These are phyloP conservation scores for Fusarium brachygibbosum DNA, from an alignment of 2,329 filamentous ascomycete species.

Conservation along the genomic window DNA sequence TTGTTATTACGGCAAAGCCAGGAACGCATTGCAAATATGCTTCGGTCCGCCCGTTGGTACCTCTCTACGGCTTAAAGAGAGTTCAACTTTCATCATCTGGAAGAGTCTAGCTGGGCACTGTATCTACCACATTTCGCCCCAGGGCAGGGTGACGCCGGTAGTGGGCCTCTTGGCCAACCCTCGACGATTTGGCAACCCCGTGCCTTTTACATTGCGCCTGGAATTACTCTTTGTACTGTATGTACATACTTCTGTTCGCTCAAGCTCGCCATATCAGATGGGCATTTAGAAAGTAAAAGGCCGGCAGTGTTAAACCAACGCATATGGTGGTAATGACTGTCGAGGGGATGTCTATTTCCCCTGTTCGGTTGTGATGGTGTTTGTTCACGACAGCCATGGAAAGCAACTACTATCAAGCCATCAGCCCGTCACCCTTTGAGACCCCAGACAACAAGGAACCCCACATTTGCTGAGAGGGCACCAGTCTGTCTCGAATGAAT, in stretches of 20 bases:
- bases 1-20: conserved; percentile 23
- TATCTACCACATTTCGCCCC: conserved; percentile 27
- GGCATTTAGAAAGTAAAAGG: neutral
- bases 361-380: conserved; percentile 1
- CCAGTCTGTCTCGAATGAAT: conserved; percentile 35
- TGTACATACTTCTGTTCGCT: neutral
- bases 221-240: conserved; percentile 15
- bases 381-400: neutral
- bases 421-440: conserved; percentile 18
- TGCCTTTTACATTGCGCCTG: conserved; percentile 32
- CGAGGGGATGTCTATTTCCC: neutral
- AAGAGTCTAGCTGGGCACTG: conserved; percentile 22
- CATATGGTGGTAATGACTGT: neutral
- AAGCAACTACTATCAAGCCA: conserved; percentile 6
- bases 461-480: conserved; percentile 32
- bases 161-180: conserved; percentile 42
- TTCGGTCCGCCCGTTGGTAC: conserved; percentile 28
- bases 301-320: neutral
- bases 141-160: conserved; percentile 40
- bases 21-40: conserved; percentile 28
- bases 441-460: conserved; percentile 35
- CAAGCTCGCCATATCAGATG: conserved; percentile 5
- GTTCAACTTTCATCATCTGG: conserved; percentile 34
- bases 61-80: conserved; percentile 31
- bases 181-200: conserved; percentile 43